Evolutionary conservation across 2,329 filamentous ascomycete genomes (phyloP).

Genomic region (Exophiala lecanii-corni): DNA sequence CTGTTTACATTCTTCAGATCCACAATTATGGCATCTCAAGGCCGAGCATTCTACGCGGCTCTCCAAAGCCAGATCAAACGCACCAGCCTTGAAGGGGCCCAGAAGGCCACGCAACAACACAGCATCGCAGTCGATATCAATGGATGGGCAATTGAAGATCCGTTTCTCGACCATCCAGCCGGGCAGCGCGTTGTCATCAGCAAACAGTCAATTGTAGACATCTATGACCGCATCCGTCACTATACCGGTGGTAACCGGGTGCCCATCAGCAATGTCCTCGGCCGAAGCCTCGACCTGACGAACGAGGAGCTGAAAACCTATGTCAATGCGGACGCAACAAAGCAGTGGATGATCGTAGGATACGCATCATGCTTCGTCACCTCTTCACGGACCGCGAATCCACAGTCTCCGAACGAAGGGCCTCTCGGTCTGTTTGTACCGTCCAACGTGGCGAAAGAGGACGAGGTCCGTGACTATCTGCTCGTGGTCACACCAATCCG

Average conservation of each 20-base stretch:
- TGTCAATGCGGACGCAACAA: too few species aligned
- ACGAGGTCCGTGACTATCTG: background rate
- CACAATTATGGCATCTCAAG: too few species aligned
- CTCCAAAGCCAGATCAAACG: too few species aligned
- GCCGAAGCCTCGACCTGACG: background rate
- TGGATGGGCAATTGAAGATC: background rate
- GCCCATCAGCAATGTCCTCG: background rate
- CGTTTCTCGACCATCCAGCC: background rate
- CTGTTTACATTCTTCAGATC: too few species aligned
- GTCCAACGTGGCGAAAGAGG: background rate
- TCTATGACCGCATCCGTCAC: background rate
- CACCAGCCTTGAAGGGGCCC: too few species aligned
- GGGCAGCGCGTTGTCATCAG: background rate
- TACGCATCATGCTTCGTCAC: background rate
- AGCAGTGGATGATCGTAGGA: background rate
- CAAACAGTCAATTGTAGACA: background rate
- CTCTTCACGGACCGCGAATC: background rate
- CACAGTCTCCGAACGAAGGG: background rate
- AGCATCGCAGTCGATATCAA: background rate
- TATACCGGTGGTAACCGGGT: background rate
- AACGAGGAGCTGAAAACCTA: background rate
- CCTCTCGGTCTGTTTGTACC: background rate
- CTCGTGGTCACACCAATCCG: background rate
- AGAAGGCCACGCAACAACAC: too few species aligned
- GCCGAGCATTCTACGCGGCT: too few species aligned